Evolutionary conservation across 768 basidiomycete genomes (phyloP).

Genomic region (Xerocomus brunneocitrinus): DNA sequence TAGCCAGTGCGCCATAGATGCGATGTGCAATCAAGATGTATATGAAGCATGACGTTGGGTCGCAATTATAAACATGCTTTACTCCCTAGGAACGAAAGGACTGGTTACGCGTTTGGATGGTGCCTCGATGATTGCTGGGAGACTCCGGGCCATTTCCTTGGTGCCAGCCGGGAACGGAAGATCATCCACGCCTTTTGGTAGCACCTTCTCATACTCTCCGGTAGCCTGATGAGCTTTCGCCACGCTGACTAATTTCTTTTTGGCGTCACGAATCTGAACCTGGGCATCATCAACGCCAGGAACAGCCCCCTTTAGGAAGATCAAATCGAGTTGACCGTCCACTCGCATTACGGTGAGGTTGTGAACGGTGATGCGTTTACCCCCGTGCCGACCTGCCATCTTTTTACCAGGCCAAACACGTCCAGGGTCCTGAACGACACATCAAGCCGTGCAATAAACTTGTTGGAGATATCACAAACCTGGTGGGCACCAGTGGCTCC

Average conservation of each 20-base stretch:
- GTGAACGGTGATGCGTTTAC: constrained; percentile 73
- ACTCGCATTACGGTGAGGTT: constrained; percentile 88
- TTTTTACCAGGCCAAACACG: constrained; percentile 96
- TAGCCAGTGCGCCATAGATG: background rate
- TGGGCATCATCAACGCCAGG: constrained; percentile 88
- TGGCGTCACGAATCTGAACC: constrained; percentile 82
- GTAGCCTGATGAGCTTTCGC: constrained; percentile 63
- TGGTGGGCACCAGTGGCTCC: constrained; percentile 96
- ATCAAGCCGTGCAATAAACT: background rate
- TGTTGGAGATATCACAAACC: constrained; percentile 40
- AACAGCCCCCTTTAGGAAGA: constrained; percentile 89
- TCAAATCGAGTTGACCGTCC: constrained; percentile 78
- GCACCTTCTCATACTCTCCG: constrained; percentile 68
- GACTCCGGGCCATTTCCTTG: constrained; percentile 59
- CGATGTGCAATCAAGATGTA: background rate
- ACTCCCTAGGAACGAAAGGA: constrained; percentile 75
- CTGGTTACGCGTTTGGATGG: constrained; percentile 70
- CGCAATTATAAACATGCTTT: constrained; percentile 20
- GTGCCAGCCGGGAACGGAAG: constrained; percentile 94
- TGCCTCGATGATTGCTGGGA: constrained; percentile 65
- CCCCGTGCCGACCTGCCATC: constrained; percentile 95
- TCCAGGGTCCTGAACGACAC: constrained; percentile 74
- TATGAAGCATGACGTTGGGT: background rate
- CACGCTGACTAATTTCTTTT: constrained; percentile 72
- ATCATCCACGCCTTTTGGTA: constrained; percentile 77